A percentile compares a stretch with the other conserved stretches of the same genome.
Conservation (phyloP, 306 rosid genomes). For the Rosa persica region DNA sequence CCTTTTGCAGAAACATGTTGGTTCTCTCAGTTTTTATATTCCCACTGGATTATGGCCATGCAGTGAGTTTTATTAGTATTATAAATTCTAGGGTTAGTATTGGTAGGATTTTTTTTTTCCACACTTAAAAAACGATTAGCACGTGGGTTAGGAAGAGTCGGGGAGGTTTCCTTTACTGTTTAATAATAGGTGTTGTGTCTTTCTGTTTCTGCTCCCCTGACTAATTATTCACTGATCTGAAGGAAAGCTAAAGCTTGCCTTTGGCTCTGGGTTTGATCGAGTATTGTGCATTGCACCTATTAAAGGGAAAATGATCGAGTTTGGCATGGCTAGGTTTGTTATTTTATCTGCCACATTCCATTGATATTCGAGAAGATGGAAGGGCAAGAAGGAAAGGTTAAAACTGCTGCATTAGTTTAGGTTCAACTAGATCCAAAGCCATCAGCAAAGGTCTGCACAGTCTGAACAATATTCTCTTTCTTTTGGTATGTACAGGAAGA, state of each 20-base stretch:
- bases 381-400: not conserved
- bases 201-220: slow-evolving; percentile 7
- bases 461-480: not conserved
- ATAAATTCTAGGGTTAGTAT: not conserved
- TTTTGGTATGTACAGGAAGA: not conserved
- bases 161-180: slow-evolving; percentile 25
- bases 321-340: not conserved
- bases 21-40: not conserved
- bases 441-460: not conserved
- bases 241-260: not conserved
- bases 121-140: slow-evolving; percentile 24
- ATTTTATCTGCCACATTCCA: not conserved
- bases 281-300: not conserved
- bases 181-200: not conserved
- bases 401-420: slow-evolving; percentile 4
- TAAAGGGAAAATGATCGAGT: not conserved
- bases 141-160: slow-evolving; percentile 22
- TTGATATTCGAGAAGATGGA: slow-evolving; percentile 7
- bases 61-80: not conserved
- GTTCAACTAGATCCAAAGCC: slow-evolving; percentile 13
- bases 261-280: not conserved
- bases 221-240: not conserved
- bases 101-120: not conserved
- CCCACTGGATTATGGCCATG: slow-evolving; percentile 8
- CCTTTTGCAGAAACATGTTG: slow-evolving; percentile 13